Evolutionary conservation across 495 filamentous ascomycete genomes (phyloP).

Genomic region (Rhizodiscina lignyota): DNA sequence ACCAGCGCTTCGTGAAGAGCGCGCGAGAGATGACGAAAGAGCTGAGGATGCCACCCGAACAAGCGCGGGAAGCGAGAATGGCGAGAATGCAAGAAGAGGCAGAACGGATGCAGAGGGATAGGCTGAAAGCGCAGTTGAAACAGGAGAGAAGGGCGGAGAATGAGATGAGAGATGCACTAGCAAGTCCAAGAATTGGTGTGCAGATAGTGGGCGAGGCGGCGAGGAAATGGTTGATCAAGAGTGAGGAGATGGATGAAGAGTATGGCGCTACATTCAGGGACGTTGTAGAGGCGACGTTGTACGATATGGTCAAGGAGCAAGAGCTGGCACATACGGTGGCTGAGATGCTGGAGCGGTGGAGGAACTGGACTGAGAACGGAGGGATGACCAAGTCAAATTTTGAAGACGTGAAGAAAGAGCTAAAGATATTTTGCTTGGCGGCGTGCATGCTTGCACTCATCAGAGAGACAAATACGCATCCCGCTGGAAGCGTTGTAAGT

Average conservation of each 20-base stretch:
- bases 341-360: conserved; percentile 38
- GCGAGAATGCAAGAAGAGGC: conserved; percentile 25
- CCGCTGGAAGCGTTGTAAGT: conserved; percentile 35
- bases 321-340: conserved; percentile 26
- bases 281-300: conserved; percentile 32
- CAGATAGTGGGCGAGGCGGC: conserved; percentile 31
- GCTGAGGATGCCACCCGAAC: conserved; percentile 25
- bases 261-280: conserved; percentile 18
- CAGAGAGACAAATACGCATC: conserved; percentile 26
- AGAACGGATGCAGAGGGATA: conserved; percentile 8
- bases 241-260: conserved; percentile 13
- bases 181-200: conserved; percentile 37
- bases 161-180: conserved; percentile 34
- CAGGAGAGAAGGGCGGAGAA: conserved; percentile 25
- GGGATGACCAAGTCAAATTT: conserved; percentile 39
- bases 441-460: conserved; percentile 34
- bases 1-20: conserved; percentile 28
- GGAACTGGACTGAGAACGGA: conserved; percentile 38
- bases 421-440: conserved; percentile 32
- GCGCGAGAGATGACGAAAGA: conserved; percentile 27
- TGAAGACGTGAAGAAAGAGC: conserved; percentile 24
- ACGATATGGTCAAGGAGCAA: conserved; percentile 36
- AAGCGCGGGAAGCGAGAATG: conserved; percentile 26
- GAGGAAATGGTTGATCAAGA: conserved; percentile 27
- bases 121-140: conserved; percentile 3